Percentiles rank a stretch among this genome's conserved stretches.
Conservation (phyloP, 805 yeast genomes). For the Nakazawaea laoshanensis region DNA sequence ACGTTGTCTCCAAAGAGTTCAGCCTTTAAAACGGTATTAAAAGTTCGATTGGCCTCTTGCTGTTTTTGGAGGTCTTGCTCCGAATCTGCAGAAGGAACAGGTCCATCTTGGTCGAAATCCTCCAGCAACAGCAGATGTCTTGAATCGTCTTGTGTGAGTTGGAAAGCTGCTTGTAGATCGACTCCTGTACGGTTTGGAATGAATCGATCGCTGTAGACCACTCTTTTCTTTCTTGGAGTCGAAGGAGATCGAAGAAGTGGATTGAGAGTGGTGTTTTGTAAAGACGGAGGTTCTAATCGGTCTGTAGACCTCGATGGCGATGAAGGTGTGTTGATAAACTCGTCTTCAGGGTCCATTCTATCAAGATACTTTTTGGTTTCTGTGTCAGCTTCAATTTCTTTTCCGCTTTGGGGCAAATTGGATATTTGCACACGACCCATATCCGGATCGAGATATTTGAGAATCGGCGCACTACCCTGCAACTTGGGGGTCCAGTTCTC, state of each 20-base stretch:
- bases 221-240: slow-evolving; percentile 41
- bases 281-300: slow-evolving; percentile 7
- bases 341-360: neutral
- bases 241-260: slow-evolving; percentile 25
- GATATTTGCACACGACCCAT: too few species aligned
- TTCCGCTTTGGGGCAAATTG: neutral
- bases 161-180: slow-evolving; percentile 80
- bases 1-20: slow-evolving; percentile 88
- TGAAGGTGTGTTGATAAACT: slow-evolving; percentile 6
- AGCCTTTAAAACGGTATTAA: slow-evolving; percentile 76
- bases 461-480: slow-evolving; percentile 1
- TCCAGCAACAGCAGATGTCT: slow-evolving; percentile 15
- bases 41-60: slow-evolving; percentile 81
- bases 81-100: slow-evolving; percentile 2
- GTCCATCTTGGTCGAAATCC: slow-evolving; percentile 12
- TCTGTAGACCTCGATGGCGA: slow-evolving; percentile 10
- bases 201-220: slow-evolving; percentile 72
- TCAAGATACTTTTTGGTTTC: neutral
- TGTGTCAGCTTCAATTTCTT: slow-evolving; percentile 1
- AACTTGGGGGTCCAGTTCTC: too few species aligned
- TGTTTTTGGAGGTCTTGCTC: slow-evolving; percentile 64
- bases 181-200: slow-evolving; percentile 85
- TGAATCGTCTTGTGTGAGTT: slow-evolving; percentile 36
- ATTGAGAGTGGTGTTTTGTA: slow-evolving; percentile 6
- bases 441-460: too few species aligned